phyloP scores from a whole-genome alignment of 2,329 filamentous ascomycete genomes.

The Cercospora sp. region DNA sequence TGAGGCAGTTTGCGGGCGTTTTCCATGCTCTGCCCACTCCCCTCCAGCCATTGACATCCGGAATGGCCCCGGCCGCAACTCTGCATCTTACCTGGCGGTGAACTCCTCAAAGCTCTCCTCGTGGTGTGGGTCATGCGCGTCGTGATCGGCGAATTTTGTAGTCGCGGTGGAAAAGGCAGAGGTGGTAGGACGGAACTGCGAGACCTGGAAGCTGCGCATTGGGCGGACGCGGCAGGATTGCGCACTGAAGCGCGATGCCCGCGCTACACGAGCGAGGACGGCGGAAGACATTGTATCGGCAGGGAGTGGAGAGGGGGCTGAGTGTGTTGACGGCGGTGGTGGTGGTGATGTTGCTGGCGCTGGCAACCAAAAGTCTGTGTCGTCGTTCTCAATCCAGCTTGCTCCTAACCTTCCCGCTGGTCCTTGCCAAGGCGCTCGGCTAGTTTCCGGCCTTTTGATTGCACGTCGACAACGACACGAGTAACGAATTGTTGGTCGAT shows the following conservation, averaged over 20 bases:
- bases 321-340: slow-evolving; percentile 16
- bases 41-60: slow-evolving; percentile 21
- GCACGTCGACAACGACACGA: neutral
- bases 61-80: neutral
- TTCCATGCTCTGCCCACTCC: neutral
- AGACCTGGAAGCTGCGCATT: slow-evolving; percentile 29
- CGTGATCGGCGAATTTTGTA: slow-evolving; percentile 40
- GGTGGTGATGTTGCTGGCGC: slow-evolving; percentile 1
- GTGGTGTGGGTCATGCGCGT: slow-evolving; percentile 61
- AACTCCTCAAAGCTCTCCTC: slow-evolving; percentile 99
- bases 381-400: slow-evolving; percentile 1
- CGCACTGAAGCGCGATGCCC: slow-evolving; percentile 28
- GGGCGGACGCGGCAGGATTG: slow-evolving; percentile 27
- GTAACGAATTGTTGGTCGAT: neutral
- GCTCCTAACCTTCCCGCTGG: slow-evolving; percentile 7
- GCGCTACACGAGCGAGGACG: slow-evolving; percentile 32
- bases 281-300: slow-evolving; percentile 33
- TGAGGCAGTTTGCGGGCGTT: slow-evolving; percentile 35
- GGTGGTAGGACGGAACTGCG: slow-evolving; percentile 33
- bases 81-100: slow-evolving; percentile 75
- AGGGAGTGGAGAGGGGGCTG: slow-evolving; percentile 25
- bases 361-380: slow-evolving; percentile 8
- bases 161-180: slow-evolving; percentile 54
- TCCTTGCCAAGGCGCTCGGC: slow-evolving; percentile 5
- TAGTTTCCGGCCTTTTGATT: neutral